A percentile compares a stretch with the other conserved stretches of the same genome.
These are phyloP conservation scores for Volvox africanus DNA, from an alignment of 139 green algal genomes.

Conservation along the genomic window DNA sequence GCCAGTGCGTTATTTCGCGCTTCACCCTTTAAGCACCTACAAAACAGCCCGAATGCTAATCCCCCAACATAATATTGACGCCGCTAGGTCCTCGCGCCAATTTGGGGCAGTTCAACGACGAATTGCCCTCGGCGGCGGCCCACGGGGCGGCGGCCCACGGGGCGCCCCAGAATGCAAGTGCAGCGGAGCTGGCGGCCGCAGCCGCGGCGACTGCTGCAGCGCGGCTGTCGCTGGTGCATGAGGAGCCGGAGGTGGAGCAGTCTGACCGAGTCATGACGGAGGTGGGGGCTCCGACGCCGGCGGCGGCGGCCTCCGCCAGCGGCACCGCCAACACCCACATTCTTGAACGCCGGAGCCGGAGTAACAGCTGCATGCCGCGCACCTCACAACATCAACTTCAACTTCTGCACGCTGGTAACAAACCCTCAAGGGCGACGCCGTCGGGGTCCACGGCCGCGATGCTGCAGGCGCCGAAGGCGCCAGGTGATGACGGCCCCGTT, in stretches of 20 bases:
- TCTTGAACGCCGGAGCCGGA: not conserved
- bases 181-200: not conserved
- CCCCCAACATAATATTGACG: too few relatives aligned
- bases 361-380: not conserved
- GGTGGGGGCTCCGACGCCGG: not conserved
- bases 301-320: not conserved
- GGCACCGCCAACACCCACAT: not conserved
- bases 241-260: not conserved
- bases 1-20: too few relatives aligned
- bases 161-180: too few relatives aligned
- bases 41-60: too few relatives aligned
- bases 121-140: not conserved
- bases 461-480: not conserved
- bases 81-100: slow-evolving; percentile 19
- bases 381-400: too few relatives aligned
- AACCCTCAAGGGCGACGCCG: not conserved
- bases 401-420: not conserved
- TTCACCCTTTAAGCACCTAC: too few relatives aligned
- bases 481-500: not conserved
- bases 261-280: not conserved
- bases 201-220: not conserved
- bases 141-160: not conserved
- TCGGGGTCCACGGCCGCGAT: not conserved
- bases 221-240: not conserved
- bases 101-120: slow-evolving; percentile 36